Percentiles rank a stretch among this genome's conserved stretches.
These are phyloP conservation scores for Allium sativum DNA, from an alignment of 106 monocot species.

Conservation along the genomic window DNA sequence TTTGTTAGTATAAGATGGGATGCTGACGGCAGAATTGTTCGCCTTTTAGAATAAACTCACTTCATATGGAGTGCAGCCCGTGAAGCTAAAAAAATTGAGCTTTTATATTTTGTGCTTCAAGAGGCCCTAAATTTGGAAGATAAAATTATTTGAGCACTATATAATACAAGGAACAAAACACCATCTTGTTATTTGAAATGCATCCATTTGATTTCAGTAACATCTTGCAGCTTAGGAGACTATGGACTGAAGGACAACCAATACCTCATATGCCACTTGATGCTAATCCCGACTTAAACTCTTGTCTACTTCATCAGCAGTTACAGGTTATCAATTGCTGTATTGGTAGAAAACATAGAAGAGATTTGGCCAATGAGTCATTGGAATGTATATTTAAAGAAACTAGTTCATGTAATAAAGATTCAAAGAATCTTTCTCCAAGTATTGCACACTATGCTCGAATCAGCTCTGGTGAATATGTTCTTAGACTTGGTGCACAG, in stretches of 20 bases:
- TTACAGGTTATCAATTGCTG: slow-evolving; percentile 87
- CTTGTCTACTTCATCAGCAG: slow-evolving; percentile 75
- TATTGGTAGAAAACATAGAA: slow-evolving; percentile 60
- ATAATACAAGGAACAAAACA: too few species aligned
- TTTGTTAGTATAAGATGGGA: too few species aligned
- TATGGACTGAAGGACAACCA: slow-evolving; percentile 64
- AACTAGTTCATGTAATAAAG: slow-evolving; percentile 10
- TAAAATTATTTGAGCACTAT: too few species aligned
- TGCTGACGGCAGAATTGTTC: too few species aligned
- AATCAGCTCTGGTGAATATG: slow-evolving; percentile 41
- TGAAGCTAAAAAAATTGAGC: too few species aligned
- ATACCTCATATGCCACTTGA: slow-evolving; percentile 78
- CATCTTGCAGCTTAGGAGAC: slow-evolving; percentile 55
- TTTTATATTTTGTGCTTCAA: too few species aligned
- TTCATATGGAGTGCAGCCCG: too few species aligned
- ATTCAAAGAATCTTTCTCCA: slow-evolving; percentile 9
- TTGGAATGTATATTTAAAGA: slow-evolving; percentile 38
- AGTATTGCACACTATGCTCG: slow-evolving; percentile 37
- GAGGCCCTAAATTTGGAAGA: too few species aligned
- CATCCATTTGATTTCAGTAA: too few species aligned
- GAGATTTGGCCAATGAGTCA: slow-evolving; percentile 30
- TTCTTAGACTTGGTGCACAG: slow-evolving; percentile 75
- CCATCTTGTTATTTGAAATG: too few species aligned
- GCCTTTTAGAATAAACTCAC: too few species aligned
- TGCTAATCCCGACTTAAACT: slow-evolving; percentile 67